phyloP scores from a whole-genome alignment of 306 rosid species.

The Cucumis hystrix region DNA sequence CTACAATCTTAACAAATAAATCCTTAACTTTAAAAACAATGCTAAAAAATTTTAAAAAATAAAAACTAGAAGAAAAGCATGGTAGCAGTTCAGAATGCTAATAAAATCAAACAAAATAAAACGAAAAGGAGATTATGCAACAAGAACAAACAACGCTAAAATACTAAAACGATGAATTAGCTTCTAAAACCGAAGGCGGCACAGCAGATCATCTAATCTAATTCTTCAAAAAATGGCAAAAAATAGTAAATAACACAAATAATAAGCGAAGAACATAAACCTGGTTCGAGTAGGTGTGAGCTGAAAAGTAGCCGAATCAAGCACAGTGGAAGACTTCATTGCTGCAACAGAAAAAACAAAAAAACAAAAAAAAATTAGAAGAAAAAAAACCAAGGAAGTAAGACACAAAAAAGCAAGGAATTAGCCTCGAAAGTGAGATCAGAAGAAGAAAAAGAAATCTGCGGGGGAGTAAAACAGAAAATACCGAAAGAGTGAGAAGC shows the following conservation, averaged over 20 bases:
- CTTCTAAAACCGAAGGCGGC: conserved; percentile 3
- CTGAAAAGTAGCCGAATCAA: conserved; percentile 84
- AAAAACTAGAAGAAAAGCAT: neutral
- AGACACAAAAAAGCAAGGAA: neutral
- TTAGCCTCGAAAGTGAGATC: conserved; percentile 19
- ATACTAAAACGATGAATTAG: conserved; percentile 3
- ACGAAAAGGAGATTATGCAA: neutral
- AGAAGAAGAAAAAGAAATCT: conserved; percentile 9
- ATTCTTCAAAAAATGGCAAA: conserved; percentile 7
- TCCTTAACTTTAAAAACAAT: neutral
- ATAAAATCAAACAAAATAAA: neutral
- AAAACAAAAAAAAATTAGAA: neutral
- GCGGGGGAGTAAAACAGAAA: neutral
- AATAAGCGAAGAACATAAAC: conserved; percentile 14
- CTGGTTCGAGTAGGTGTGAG: conserved; percentile 97
- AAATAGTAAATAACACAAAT: neutral
- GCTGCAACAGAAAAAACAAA: neutral
- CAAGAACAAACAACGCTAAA: neutral
- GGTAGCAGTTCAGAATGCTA: neutral
- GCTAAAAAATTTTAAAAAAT: neutral
- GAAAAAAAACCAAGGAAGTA: neutral
- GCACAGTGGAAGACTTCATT: conserved; percentile 61
- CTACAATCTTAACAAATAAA: neutral
- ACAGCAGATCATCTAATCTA: conserved; percentile 15
- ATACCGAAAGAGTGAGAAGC: conserved; percentile 5